A percentile compares a stretch with the other conserved stretches of the same genome.
phyloP scores from a whole-genome alignment of 352 stramenopile species.

The Phytophthora nicotianae region DNA sequence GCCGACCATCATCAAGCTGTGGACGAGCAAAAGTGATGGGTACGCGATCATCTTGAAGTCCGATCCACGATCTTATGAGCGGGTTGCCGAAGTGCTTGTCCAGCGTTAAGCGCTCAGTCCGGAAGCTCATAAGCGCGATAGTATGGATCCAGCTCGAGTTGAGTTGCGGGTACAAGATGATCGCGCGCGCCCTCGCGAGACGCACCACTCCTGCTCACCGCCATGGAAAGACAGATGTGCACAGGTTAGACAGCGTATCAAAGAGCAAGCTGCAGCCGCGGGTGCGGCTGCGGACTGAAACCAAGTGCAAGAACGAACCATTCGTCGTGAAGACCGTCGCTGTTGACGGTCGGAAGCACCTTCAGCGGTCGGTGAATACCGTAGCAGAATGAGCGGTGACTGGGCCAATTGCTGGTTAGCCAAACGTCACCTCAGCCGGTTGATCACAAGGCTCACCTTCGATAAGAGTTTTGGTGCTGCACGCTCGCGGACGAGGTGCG shows the following conservation, averaged over 20 bases:
- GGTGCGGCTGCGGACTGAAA: constrained; percentile 1
- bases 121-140: constrained; percentile 26
- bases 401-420: too few relatives aligned
- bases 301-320: constrained; percentile 35
- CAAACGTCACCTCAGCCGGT: too few relatives aligned
- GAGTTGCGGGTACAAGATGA: constrained; percentile 30
- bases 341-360: constrained; percentile 71
- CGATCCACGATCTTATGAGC: constrained; percentile 13
- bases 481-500: constrained; percentile 79
- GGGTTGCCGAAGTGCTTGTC: constrained; percentile 10
- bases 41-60: constrained; percentile 16
- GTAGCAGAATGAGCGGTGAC: constrained; percentile 67
- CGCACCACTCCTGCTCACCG: constrained; percentile 24
- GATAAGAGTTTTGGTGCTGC: constrained; percentile 81
- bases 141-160: constrained; percentile 56
- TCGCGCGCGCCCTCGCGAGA: constrained; percentile 33
- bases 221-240: not conserved
- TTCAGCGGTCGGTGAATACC: constrained; percentile 66
- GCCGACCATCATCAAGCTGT: constrained; percentile 15
- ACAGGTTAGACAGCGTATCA: constrained; percentile 13
- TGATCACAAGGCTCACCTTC: constrained; percentile 42
- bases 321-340: constrained; percentile 51
- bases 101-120: constrained; percentile 7
- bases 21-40: constrained; percentile 13
- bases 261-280: not conserved